Base-by-base conservation (phyloP, 257 asterid genomes). In the Primulina eburnea region DNA sequence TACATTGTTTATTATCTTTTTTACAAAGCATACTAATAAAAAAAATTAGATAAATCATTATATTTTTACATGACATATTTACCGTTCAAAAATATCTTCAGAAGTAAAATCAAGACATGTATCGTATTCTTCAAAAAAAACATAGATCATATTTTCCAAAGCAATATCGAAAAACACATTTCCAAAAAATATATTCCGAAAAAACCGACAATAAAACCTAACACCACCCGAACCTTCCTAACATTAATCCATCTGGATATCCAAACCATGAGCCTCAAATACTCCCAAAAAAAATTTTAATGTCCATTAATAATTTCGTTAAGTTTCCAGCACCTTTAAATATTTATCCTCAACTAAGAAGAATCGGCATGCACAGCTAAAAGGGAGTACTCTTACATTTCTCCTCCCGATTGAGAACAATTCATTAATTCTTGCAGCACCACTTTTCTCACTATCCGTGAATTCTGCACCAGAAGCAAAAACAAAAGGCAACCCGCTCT, bases 381-480 rank as follows among this genome's bases (percentile, higher is more conserved):
- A 76, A 70, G 69, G 61, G 17, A 34, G 77, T 60, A 71, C 38
- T 70, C 92, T 94, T 75, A 91, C 99, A 84, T 89, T 94, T 89
- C 97, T 87, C 84, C 97, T 88, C 16, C 97, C 99, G 64, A 82
- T 65, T 33, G 92, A 85, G 80, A 94, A 94, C 82, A 94, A 73
- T 68, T 94, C 88, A 82, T 86, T 91, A 61, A 94, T 90, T 82
- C 90, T 84, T 70, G 91, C 91, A 72, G 94, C 90, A 53, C 99
- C 99, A 85, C 97, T 90, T 87, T 85, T 89, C 83, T 89, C 96
- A 76, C 91, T 91, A 79, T 91, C 97, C 34, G 96, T 86, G 79
- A 94, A 94, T 86, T 94, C 99, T 11, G 99, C 97, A 81, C 97
- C 99, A 35, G 99, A 94, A 74, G 99, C 97, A 85, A 89, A 93